phyloP scores from a whole-genome alignment of 768 basidiomycete genomes.

The Mrakia hoshinonis region DNA sequence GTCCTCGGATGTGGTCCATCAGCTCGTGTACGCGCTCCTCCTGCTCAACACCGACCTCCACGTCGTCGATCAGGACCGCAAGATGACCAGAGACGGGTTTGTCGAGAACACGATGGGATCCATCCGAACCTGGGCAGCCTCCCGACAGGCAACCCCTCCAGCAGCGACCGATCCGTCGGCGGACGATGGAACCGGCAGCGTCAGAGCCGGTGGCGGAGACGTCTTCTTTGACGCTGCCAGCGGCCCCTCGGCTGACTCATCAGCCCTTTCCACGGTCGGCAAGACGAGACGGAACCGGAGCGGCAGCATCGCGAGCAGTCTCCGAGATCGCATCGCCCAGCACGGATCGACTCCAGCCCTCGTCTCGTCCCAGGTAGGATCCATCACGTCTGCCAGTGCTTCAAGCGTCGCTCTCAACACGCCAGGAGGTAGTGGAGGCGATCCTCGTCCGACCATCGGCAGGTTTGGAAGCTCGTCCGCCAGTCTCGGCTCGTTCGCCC shows the following conservation, averaged over 20 bases:
- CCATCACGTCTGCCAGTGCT: not conserved
- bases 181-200: conserved; percentile 49
- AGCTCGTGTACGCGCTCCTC: conserved; percentile 82
- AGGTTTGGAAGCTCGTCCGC: conserved; percentile 17
- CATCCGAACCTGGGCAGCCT: conserved; percentile 51
- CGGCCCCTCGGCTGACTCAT: not conserved
- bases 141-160: conserved; percentile 44
- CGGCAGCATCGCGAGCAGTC: not conserved
- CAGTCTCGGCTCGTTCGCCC: not conserved
- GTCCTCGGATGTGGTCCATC: conserved; percentile 90
- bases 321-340: conserved; percentile 1
- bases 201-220: conserved; percentile 18
- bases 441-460: not conserved
- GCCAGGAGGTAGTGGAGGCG: not conserved
- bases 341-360: conserved; percentile 5
- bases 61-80: conserved; percentile 74
- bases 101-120: conserved; percentile 82
- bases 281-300: not conserved
- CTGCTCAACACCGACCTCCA: conserved; percentile 96
- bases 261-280: not conserved
- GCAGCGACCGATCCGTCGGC: conserved; percentile 55
- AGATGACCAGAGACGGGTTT: conserved; percentile 89
- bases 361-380: conserved; percentile 1
- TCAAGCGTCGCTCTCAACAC: not conserved
- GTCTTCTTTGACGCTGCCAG: conserved; percentile 9